A percentile compares a stretch with the other conserved stretches of the same genome.
Conservation (phyloP, 495 filamentous ascomycete species). For the Tuber melanosporum region DNA sequence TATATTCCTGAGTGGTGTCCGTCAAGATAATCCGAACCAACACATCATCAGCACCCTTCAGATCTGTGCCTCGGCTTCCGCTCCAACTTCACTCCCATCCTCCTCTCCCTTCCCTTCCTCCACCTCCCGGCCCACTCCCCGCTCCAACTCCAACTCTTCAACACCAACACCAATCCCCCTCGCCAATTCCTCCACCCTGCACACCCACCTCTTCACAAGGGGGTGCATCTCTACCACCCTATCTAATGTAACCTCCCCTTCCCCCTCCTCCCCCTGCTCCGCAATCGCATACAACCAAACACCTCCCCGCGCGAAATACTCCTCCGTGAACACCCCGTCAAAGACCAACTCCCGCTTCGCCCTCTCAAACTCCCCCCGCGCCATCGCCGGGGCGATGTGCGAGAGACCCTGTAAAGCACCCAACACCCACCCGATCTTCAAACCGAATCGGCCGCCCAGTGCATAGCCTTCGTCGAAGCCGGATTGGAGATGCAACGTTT, state of each 20-base stretch:
- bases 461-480: slow-evolving; percentile 87
- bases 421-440: slow-evolving; percentile 44
- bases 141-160: slow-evolving; percentile 34
- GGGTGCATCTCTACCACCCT: slow-evolving; percentile 58
- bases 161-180: slow-evolving; percentile 43
- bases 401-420: slow-evolving; percentile 40
- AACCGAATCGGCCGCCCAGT: slow-evolving; percentile 70
- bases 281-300: slow-evolving; percentile 57
- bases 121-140: slow-evolving; percentile 14
- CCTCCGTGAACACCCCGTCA: slow-evolving; percentile 55
- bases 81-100: neutral
- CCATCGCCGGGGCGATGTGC: slow-evolving; percentile 31
- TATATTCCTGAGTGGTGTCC: neutral
- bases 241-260: slow-evolving; percentile 45
- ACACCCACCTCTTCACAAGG: slow-evolving; percentile 52
- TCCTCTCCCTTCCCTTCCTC: neutral
- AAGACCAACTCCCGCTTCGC: slow-evolving; percentile 59
- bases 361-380: slow-evolving; percentile 18
- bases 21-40: neutral
- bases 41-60: neutral
- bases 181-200: slow-evolving; percentile 46
- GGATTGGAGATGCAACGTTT: slow-evolving; percentile 61
- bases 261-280: slow-evolving; percentile 36
- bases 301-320: slow-evolving; percentile 57
- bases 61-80: neutral